Conservation (phyloP, 441 rosid species). For the Melastoma candidum region DNA sequence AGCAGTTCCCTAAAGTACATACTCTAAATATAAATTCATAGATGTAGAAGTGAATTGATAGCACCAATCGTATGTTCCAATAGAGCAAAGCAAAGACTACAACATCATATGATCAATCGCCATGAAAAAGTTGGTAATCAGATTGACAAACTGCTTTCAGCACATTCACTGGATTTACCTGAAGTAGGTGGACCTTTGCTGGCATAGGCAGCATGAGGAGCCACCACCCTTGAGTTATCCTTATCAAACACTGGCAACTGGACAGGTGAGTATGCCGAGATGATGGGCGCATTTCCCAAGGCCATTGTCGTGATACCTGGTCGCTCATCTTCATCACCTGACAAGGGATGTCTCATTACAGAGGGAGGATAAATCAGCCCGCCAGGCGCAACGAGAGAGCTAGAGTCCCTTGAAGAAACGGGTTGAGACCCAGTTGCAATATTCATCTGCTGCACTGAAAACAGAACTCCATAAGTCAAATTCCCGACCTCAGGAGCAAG, state of each 20-base stretch:
- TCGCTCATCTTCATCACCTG: conserved; percentile 29
- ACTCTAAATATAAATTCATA: no score
- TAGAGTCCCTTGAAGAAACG: conserved; percentile 43
- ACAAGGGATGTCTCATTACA: conserved; percentile 33
- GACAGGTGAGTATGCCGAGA: conserved; percentile 69
- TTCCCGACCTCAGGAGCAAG: conserved; percentile 38
- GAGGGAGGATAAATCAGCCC: conserved; percentile 35
- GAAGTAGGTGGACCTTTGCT: conserved; percentile 45
- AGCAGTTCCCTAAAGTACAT: no score
- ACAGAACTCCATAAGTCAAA: conserved; percentile 40
- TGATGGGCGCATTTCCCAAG: conserved; percentile 46
- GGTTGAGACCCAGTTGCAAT: conserved; percentile 42
- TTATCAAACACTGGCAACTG: conserved; percentile 80
- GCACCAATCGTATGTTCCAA: no score
- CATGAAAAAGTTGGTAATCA: conserved; percentile 1
- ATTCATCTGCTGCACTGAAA: conserved; percentile 42
- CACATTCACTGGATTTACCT: conserved; percentile 37
- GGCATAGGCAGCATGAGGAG: conserved; percentile 40
- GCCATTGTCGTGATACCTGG: conserved; percentile 27
- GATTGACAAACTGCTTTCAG: conserved; percentile 21
- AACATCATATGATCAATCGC: conserved; percentile 1
- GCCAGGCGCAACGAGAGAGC: conserved; percentile 29
- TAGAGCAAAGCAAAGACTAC: background rate
- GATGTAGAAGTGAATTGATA: no score
- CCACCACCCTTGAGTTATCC: conserved; percentile 57